A percentile compares a stretch with the other conserved stretches of the same genome.
phyloP scores from a whole-genome alignment of 306 rosid species.

The Inga leiocalycina region DNA sequence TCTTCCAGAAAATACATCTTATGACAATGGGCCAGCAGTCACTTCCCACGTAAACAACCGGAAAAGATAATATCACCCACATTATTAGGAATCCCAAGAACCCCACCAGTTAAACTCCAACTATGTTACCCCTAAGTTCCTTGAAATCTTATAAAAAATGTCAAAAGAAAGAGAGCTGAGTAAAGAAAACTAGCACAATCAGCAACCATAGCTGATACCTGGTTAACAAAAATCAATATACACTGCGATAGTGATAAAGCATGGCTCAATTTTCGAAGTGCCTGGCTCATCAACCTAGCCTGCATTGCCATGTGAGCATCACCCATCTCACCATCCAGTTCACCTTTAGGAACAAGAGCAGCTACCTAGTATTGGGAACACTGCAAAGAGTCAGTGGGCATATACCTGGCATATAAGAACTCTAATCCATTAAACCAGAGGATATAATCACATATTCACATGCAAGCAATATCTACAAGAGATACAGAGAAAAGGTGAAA shows the following conservation, averaged over 20 bases:
- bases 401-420: slow-evolving; percentile 10
- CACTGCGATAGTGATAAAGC: slow-evolving; percentile 78
- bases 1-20: not conserved
- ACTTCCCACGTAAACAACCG: slow-evolving; percentile 2
- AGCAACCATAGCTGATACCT: slow-evolving; percentile 55
- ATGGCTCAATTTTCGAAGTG: slow-evolving; percentile 90
- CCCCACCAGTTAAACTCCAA: slow-evolving; percentile 2
- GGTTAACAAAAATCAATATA: slow-evolving; percentile 80
- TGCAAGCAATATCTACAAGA: not conserved
- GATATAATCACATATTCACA: not conserved
- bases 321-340: slow-evolving; percentile 95
- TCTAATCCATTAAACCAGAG: slow-evolving; percentile 21
- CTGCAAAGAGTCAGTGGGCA: slow-evolving; percentile 28
- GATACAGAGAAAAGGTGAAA: slow-evolving; percentile 12
- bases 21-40: not conserved
- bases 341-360: slow-evolving; percentile 93
- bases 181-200: slow-evolving; percentile 11
- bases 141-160: not conserved
- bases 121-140: slow-evolving; percentile 8
- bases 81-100: slow-evolving; percentile 7
- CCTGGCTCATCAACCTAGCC: slow-evolving; percentile 97
- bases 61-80: slow-evolving; percentile 18
- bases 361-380: slow-evolving; percentile 67
- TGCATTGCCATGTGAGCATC: slow-evolving; percentile 97
- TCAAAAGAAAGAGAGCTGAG: not conserved